Conservation (phyloP, 2,329 filamentous ascomycete species). For the Parastagonospora avenae region DNA sequence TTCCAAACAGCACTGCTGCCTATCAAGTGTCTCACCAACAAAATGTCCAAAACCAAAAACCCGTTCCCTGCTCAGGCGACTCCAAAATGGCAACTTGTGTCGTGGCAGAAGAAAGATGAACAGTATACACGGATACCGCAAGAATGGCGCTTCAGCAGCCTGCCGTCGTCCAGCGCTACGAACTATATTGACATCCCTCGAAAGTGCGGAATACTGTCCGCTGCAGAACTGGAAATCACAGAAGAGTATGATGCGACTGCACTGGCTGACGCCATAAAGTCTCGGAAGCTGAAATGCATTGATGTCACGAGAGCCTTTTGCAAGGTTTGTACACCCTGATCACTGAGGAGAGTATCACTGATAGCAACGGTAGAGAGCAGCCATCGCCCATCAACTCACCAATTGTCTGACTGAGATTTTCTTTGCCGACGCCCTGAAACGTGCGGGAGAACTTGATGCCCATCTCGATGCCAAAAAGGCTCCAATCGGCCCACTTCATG, state of each 20-base stretch:
- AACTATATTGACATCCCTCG: conserved; percentile 55
- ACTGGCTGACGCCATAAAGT: conserved; percentile 44
- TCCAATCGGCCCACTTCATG: conserved; percentile 54
- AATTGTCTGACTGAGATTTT: conserved; percentile 50
- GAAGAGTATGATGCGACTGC: conserved; percentile 57
- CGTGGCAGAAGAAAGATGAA: conserved; percentile 51
- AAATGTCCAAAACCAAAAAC: conserved; percentile 15
- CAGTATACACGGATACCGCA: conserved; percentile 49
- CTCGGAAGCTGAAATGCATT: conserved; percentile 41
- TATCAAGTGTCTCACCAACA: conserved; percentile 2
- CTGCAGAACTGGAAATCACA: conserved; percentile 60
- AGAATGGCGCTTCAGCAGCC: conserved; percentile 49
- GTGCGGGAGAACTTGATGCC: conserved; percentile 47
- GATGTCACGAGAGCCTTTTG: conserved; percentile 52
- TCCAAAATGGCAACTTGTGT: conserved; percentile 47
- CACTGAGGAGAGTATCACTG: not conserved
- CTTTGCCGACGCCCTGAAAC: conserved; percentile 41
- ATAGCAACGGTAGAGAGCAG: conserved; percentile 44
- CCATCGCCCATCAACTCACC: conserved; percentile 54
- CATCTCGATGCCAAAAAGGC: conserved; percentile 46
- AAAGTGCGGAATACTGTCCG: conserved; percentile 58
- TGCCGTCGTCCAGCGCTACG: conserved; percentile 27
- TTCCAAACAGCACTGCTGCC: not conserved
- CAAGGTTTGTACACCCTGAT: conserved; percentile 36
- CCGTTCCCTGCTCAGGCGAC: conserved; percentile 11